Evolutionary conservation across 129 eudicot genomes (phyloP).

Genomic region (Glebionis coronaria): DNA sequence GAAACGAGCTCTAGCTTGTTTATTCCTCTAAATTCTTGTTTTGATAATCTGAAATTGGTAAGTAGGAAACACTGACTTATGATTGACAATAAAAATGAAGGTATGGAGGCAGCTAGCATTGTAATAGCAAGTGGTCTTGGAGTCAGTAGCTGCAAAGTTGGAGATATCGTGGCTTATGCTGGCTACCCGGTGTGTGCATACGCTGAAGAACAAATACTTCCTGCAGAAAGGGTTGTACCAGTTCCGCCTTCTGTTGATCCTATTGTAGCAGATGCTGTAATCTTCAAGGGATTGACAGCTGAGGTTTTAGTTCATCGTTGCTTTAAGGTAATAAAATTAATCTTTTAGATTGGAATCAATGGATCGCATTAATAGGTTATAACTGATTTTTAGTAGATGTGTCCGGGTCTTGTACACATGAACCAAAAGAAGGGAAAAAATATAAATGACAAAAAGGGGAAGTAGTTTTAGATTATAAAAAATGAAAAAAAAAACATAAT

Average conservation of each 20-base stretch:
- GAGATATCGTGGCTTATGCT: conserved; percentile 35
- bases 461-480: too few relatives aligned
- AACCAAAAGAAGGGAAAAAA: too few relatives aligned
- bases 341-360: background rate
- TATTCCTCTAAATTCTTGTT: too few relatives aligned
- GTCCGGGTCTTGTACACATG: too few relatives aligned
- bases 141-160: conserved; percentile 39
- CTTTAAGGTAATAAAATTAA: conserved; percentile 32
- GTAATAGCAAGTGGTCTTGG: conserved; percentile 60
- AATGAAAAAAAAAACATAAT: background rate
- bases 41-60: too few relatives aligned
- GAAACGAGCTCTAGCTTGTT: too few relatives aligned
- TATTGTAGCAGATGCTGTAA: conserved; percentile 41
- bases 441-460: too few relatives aligned
- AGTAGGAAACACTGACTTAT: background rate
- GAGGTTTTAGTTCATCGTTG: conserved; percentile 38
- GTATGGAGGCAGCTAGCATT: conserved; percentile 59
- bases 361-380: background rate
- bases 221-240: conserved; percentile 50
- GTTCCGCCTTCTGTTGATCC: conserved; percentile 59
- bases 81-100: conserved; percentile 8
- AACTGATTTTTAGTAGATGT: too few relatives aligned
- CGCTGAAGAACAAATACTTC: conserved; percentile 58
- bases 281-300: conserved; percentile 66
- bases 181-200: conserved; percentile 22